Percentiles rank a stretch among this genome's conserved stretches.
phyloP scores from a whole-genome alignment of 1,284 basidiomycete species.

The Melampsora occidentalis region DNA sequence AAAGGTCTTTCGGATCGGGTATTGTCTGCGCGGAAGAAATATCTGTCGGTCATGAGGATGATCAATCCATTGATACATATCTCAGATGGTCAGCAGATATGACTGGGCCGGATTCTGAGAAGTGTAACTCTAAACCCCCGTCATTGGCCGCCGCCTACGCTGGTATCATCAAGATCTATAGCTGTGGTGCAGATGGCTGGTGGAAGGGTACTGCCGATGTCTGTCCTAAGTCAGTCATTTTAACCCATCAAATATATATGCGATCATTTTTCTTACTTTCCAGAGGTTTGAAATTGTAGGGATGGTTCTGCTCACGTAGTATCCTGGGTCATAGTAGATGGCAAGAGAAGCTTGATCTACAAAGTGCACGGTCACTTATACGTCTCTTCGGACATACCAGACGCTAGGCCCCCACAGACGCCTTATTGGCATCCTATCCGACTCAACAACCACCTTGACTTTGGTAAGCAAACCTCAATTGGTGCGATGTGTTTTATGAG shows the following conservation, averaged over 20 bases:
- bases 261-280: background rate
- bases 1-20: slow-evolving; percentile 11
- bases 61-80: background rate
- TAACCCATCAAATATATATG: background rate
- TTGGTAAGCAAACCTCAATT: too few relatives aligned
- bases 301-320: slow-evolving; percentile 27
- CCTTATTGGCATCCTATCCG: too few relatives aligned
- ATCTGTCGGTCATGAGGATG: slow-evolving; percentile 3
- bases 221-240: slow-evolving; percentile 20
- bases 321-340: slow-evolving; percentile 16
- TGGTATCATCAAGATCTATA: slow-evolving; percentile 14
- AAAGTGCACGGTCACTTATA: too few relatives aligned
- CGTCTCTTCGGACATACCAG: too few relatives aligned
- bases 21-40: slow-evolving; percentile 23
- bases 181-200: slow-evolving; percentile 25
- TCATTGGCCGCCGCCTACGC: slow-evolving; percentile 17
- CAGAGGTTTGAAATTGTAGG: background rate
- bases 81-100: slow-evolving; percentile 22
- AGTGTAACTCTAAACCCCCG: background rate
- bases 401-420: too few relatives aligned
- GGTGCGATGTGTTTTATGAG: too few relatives aligned
- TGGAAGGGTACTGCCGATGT: slow-evolving; percentile 18
- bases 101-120: background rate
- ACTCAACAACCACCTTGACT: too few relatives aligned
- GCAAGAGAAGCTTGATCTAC: background rate